Evolutionary conservation across 495 filamentous ascomycete species (phyloP).

Genomic region (Penicillium bialowiezense): DNA sequence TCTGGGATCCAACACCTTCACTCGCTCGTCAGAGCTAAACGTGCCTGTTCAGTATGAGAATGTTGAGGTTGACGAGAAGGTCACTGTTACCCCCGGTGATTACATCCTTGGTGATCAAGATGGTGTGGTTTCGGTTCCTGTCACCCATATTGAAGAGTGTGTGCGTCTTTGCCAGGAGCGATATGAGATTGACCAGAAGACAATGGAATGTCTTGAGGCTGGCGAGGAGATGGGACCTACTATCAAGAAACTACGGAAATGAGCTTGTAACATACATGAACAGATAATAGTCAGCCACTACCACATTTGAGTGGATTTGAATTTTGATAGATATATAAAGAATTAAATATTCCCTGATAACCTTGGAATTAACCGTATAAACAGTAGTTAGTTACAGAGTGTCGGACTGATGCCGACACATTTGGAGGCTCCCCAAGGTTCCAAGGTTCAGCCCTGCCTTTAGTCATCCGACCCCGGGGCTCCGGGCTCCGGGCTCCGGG

Average conservation of each 20-base stretch:
- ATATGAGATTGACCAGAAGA: slow-evolving; percentile 27
- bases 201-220: slow-evolving; percentile 15
- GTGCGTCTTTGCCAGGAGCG: slow-evolving; percentile 21
- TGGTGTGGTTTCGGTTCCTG: slow-evolving; percentile 45
- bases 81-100: slow-evolving; percentile 52
- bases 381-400: no score
- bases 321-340: no score
- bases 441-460: no score
- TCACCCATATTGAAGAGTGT: slow-evolving; percentile 15
- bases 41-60: slow-evolving; percentile 31
- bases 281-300: no score
- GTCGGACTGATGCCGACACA: no score
- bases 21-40: slow-evolving; percentile 25
- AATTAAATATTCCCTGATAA: no score
- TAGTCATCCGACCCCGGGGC: no score
- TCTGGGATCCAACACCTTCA: slow-evolving; percentile 21
- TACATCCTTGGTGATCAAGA: slow-evolving; percentile 56
- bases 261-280: background rate
- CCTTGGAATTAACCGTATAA: no score
- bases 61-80: slow-evolving; percentile 35
- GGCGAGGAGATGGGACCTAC: slow-evolving; percentile 28
- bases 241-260: slow-evolving; percentile 24
- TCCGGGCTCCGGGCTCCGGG: no score
- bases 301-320: no score
- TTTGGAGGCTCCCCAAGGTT: no score